Conservation (phyloP, 805 yeast genomes). For the Huiozyma naganishii region DNA sequence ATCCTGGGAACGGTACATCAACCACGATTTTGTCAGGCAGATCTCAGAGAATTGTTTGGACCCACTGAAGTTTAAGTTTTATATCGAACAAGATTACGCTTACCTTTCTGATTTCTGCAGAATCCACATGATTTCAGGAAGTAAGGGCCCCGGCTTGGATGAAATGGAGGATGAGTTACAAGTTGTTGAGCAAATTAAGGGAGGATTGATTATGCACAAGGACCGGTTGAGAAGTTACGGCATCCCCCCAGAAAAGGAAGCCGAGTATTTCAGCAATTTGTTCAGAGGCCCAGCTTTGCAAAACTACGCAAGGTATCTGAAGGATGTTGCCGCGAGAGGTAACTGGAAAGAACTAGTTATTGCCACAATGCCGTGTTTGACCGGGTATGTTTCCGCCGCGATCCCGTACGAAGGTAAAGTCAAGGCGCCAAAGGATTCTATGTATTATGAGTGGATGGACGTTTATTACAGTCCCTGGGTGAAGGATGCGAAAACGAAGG, state of each 20-base stretch:
- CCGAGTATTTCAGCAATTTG: conserved; percentile 34
- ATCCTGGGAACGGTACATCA: conserved; percentile 45
- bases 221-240: conserved; percentile 34
- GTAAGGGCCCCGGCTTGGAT: conserved; percentile 44
- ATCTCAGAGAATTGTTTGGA: conserved; percentile 45
- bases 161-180: conserved; percentile 40
- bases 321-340: conserved; percentile 40
- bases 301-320: conserved; percentile 50
- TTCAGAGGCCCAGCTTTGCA: conserved; percentile 45
- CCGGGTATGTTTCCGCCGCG: conserved; percentile 58
- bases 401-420: conserved; percentile 22
- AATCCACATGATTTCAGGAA: conserved; percentile 53
- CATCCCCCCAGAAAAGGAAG: conserved; percentile 28
- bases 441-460: conserved; percentile 42
- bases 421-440: conserved; percentile 19
- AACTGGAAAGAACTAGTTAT: conserved; percentile 57
- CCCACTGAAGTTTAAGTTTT: conserved; percentile 40
- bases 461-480: conserved; percentile 55
- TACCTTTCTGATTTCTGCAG: conserved; percentile 57
- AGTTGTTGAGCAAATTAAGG: conserved; percentile 40
- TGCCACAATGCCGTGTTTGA: conserved; percentile 64
- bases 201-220: conserved; percentile 48
- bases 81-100: conserved; percentile 47
- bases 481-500: conserved; percentile 39
- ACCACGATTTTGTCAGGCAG: conserved; percentile 49